Base-by-base conservation (phyloP, 2,329 filamentous ascomycete genomes). In the Colletotrichum neosansevieriae region DNA sequence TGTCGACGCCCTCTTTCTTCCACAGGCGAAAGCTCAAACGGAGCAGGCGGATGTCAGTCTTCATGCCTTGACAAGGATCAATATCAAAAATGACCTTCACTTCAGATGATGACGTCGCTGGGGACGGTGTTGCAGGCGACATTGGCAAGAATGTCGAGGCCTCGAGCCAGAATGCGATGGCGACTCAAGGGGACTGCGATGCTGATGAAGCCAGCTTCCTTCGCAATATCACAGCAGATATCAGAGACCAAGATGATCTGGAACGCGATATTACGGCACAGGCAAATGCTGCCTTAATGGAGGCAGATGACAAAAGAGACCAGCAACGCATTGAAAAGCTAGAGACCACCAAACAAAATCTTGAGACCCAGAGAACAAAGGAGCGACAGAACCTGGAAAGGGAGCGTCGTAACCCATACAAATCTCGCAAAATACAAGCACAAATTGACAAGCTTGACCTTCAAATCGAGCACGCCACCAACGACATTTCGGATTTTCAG, bases 181-280 rank as follows among this genome's bases (percentile, higher is more conserved):
- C 24, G 44, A 13, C 47, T 13, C 47, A 60, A 4, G 1, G 17
- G n/a, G 19, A 50, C 12, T 44, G 12, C 19, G 40, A 56, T 12
- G 42, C 32, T 2, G 67, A 69, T 15, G 67, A 69, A 15, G 67
- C 57, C n/a, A 24, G 49, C 21, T 53, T 67, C 24, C 38, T 69
- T n/a, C 63, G 63, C 15, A 69, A 61, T 3, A 57, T 69, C 17
- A 63, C 63, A 21, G 49, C 54, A 21, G 86, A 90, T 66, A 89
- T 96, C 21, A 89, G 93, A 65, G 90, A 97, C 74, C 95, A 98
- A 78, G 91, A 94, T 81, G 94, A 98, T 67, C 82, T 98, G 19
- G 95, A 98, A 79, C 88, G 94, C 70, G 94, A 97, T 75, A 97
- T 98, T 71, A 87, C 87, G 1, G 77, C 84, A 15, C 86, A 91